These are phyloP conservation scores for Hysterangium stoloniferum DNA, from an alignment of 768 basidiomycete species.

Conservation along the genomic window DNA sequence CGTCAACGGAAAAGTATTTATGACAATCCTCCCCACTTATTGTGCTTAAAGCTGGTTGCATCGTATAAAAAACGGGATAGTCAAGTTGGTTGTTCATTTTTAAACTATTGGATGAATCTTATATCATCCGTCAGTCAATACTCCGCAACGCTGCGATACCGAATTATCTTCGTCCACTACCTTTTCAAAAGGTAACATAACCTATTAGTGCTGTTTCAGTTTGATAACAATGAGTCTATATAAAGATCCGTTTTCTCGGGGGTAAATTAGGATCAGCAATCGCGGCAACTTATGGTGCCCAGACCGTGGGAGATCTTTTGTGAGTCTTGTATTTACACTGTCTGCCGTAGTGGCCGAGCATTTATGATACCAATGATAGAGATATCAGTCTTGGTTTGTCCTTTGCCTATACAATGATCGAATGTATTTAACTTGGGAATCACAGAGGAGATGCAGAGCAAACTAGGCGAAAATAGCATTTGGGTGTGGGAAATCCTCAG, in stretches of 20 bases:
- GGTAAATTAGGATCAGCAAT: slow-evolving; percentile 89
- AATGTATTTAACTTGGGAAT: slow-evolving; percentile 15
- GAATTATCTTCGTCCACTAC: slow-evolving; percentile 71
- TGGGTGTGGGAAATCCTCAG: slow-evolving; percentile 93
- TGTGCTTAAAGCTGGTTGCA: slow-evolving; percentile 56
- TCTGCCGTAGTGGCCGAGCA: not conserved
- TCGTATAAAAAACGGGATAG: slow-evolving; percentile 88
- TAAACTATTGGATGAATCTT: not conserved
- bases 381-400: slow-evolving; percentile 5
- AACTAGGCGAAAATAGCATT: slow-evolving; percentile 73
- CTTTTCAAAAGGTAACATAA: slow-evolving; percentile 74
- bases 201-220: not conserved
- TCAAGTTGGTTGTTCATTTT: slow-evolving; percentile 43
- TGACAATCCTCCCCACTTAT: slow-evolving; percentile 1
- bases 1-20: not conserved
- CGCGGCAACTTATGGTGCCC: slow-evolving; percentile 81
- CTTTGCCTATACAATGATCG: not conserved
- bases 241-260: slow-evolving; percentile 85
- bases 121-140: slow-evolving; percentile 51
- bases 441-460: slow-evolving; percentile 69
- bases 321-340: slow-evolving; percentile 33
- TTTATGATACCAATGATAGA: slow-evolving; percentile 11
- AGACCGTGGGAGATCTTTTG: slow-evolving; percentile 87
- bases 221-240: not conserved
- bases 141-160: slow-evolving; percentile 79